Percentiles rank a stretch among this genome's conserved stretches.
phyloP scores from a whole-genome alignment of 2,329 filamentous ascomycete species.

The Apiospora marii region DNA sequence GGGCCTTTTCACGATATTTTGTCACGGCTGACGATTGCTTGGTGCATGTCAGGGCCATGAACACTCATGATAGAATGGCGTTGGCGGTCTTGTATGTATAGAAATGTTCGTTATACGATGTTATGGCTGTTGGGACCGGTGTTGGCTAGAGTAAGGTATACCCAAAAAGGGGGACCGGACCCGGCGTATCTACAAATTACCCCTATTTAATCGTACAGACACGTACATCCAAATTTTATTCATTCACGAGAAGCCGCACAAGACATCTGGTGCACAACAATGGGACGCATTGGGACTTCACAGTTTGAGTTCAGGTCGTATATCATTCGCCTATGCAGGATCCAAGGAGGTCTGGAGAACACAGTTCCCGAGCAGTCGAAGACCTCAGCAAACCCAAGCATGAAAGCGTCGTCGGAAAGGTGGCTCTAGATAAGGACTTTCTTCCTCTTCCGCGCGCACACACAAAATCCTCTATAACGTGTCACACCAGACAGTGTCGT shows the following conservation, averaged over 20 bases:
- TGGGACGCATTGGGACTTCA: neutral
- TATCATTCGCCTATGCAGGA: slow-evolving; percentile 45
- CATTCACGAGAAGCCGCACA: neutral
- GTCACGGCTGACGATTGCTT: neutral
- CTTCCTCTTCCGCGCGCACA: slow-evolving; percentile 30
- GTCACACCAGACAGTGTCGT: slow-evolving; percentile 5
- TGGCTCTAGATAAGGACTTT: slow-evolving; percentile 29
- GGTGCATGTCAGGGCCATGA: slow-evolving; percentile 9
- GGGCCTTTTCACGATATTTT: neutral
- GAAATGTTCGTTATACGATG: slow-evolving; percentile 19
- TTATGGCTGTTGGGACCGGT: neutral
- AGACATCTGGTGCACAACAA: neutral
- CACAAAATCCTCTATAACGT: slow-evolving; percentile 6
- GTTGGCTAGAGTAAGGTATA: slow-evolving; percentile 13
- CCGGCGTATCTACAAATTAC: slow-evolving; percentile 4
- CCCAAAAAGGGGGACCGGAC: neutral
- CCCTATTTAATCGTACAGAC: slow-evolving; percentile 2
- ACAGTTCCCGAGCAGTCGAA: slow-evolving; percentile 27
- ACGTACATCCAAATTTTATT: neutral
- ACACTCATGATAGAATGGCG: slow-evolving; percentile 23
- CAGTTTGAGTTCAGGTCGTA: slow-evolving; percentile 24
- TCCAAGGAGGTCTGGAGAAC: slow-evolving; percentile 37
- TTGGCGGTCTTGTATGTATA: slow-evolving; percentile 30
- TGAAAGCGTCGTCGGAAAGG: slow-evolving; percentile 34
- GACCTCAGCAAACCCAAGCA: slow-evolving; percentile 31